Percentiles rank a stretch among this genome's conserved stretches.
Conservation (phyloP, 148 eudicot species). For the Simmondsia chinensis region DNA sequence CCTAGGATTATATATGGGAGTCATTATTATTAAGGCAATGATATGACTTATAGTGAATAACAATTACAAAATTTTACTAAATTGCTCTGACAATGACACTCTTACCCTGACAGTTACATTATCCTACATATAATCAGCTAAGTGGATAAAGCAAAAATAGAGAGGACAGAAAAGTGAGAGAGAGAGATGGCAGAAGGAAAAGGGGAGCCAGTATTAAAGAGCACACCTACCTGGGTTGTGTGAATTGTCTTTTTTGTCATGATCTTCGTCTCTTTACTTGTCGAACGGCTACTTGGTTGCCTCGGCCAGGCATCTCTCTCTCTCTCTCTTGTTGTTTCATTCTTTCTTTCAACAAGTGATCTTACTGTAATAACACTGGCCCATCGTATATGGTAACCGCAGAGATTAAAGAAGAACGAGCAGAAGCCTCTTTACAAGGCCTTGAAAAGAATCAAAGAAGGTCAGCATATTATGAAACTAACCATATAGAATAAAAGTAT, state of each 20-base stretch:
- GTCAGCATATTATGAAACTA: conserved; percentile 4
- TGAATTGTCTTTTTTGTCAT: conserved; percentile 18
- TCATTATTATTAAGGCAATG: too few species aligned
- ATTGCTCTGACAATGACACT: too few species aligned
- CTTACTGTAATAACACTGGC: background rate
- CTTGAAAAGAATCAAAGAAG: conserved; percentile 19
- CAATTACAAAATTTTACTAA: too few species aligned
- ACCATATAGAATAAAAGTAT: too few species aligned
- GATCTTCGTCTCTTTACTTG: conserved; percentile 14
- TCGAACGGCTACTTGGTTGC: conserved; percentile 11
- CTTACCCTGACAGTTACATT: too few species aligned
- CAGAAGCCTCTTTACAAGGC: conserved; percentile 17
- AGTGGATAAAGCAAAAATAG: too few species aligned
- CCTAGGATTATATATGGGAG: too few species aligned
- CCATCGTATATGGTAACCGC: background rate
- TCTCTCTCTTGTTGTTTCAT: background rate
- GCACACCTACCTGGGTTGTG: conserved; percentile 25
- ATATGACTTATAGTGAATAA: too few species aligned
- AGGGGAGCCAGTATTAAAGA: conserved; percentile 15
- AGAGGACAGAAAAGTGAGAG: background rate
- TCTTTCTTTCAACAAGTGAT: background rate
- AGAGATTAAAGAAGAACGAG: conserved; percentile 19
- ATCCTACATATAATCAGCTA: too few species aligned
- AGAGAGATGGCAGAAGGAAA: conserved; percentile 16
- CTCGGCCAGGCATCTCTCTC: conserved; percentile 12